These are phyloP conservation scores for Hippophae gyantsensis DNA, from an alignment of 306 rosid species.

Conservation along the genomic window DNA sequence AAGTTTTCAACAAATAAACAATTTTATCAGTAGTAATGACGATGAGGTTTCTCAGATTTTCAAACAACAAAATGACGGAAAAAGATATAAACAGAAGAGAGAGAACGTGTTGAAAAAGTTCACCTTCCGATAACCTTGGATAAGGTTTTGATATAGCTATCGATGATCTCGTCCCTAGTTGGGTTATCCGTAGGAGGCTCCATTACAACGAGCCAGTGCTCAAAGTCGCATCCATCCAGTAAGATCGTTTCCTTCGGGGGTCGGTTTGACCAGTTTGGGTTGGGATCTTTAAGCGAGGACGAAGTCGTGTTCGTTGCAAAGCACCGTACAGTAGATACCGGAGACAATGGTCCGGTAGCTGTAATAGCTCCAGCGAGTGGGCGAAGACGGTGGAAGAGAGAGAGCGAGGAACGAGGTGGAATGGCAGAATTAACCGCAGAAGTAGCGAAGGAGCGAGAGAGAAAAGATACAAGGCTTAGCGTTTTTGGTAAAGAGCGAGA, in stretches of 20 bases:
- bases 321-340: slow-evolving; percentile 17
- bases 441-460: slow-evolving; percentile 37
- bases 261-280: slow-evolving; percentile 87
- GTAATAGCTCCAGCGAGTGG: slow-evolving; percentile 40
- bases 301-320: slow-evolving; percentile 72
- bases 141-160: slow-evolving; percentile 64
- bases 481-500: slow-evolving; percentile 51
- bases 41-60: no score
- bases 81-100: not conserved
- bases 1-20: no score
- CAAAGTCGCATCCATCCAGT: slow-evolving; percentile 93
- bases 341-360: slow-evolving; percentile 14
- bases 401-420: slow-evolving; percentile 24
- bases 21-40: no score
- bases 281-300: slow-evolving; percentile 83
- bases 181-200: slow-evolving; percentile 69
- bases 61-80: not conserved
- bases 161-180: slow-evolving; percentile 75
- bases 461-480: slow-evolving; percentile 32
- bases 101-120: not conserved
- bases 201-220: slow-evolving; percentile 95
- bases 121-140: slow-evolving; percentile 69
- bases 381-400: slow-evolving; percentile 56
- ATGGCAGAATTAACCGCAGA: slow-evolving; percentile 11
- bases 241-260: slow-evolving; percentile 90